phyloP scores from a whole-genome alignment of 192 early-diverging fungal genomes.

The Podila clonocystis region DNA sequence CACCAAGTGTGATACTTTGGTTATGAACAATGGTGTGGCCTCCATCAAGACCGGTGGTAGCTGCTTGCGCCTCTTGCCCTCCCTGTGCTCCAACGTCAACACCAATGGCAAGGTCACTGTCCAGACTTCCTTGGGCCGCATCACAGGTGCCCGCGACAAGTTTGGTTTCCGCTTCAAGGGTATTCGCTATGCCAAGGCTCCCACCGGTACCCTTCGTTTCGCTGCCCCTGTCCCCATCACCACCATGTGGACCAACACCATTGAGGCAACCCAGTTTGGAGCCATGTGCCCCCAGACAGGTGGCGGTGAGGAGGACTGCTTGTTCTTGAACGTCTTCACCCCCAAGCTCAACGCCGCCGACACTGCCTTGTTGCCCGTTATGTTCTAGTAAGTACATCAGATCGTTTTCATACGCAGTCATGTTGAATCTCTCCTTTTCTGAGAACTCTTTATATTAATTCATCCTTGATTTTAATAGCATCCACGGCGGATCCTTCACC shows the following conservation, averaged over 20 bases:
- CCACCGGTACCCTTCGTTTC: conserved; percentile 41
- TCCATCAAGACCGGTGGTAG: conserved; percentile 30
- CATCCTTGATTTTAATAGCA: conserved; percentile 35
- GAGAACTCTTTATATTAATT: neutral
- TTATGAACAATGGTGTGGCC: conserved; percentile 30
- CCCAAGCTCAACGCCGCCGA: conserved; percentile 32
- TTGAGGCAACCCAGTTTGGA: conserved; percentile 36
- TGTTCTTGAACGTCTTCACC: conserved; percentile 53
- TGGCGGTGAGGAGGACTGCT: conserved; percentile 47
- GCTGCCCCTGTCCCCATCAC: conserved; percentile 40
- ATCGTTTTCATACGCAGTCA: neutral
- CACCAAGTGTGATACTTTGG: conserved; percentile 38
- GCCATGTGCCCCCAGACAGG: conserved; percentile 50
- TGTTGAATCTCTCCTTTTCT: neutral
- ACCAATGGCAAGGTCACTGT: conserved; percentile 32
- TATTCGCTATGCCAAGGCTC: conserved; percentile 52
- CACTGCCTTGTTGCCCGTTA: conserved; percentile 31
- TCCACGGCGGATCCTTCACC: conserved; percentile 51
- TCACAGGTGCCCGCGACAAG: conserved; percentile 41
- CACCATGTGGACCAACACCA: conserved; percentile 22
- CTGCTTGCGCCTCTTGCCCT: conserved; percentile 39
- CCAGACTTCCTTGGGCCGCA: conserved; percentile 22
- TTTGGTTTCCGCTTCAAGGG: conserved; percentile 51
- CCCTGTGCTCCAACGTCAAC: conserved; percentile 44
- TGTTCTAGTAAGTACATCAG: conserved; percentile 44